phyloP scores from a whole-genome alignment of 2,329 filamentous ascomycete genomes.

The Fusarium foetens region DNA sequence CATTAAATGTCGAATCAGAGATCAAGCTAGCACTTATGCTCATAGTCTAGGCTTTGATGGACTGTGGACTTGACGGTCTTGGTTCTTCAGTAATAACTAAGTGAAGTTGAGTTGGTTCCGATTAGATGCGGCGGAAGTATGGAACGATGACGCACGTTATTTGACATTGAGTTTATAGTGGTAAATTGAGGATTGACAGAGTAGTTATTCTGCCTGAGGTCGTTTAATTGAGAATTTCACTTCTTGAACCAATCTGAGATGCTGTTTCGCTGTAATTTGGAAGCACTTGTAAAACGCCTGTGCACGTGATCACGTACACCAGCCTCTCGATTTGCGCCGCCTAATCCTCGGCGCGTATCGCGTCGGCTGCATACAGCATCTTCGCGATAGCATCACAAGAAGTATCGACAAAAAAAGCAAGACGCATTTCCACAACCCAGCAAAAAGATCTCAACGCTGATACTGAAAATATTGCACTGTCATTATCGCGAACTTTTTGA shows the following conservation, averaged over 20 bases:
- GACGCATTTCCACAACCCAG: background rate
- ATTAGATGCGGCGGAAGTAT: background rate
- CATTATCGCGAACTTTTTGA: background rate
- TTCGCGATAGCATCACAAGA: constrained; percentile 39
- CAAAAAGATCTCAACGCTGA: background rate
- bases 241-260: background rate
- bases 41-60: background rate
- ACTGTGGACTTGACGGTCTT: background rate
- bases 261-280: background rate
- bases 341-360: constrained; percentile 51
- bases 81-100: background rate
- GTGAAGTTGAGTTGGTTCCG: background rate
- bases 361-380: constrained; percentile 44
- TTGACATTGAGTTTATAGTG: background rate
- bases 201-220: background rate
- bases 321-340: constrained; percentile 47
- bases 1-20: too few species aligned
- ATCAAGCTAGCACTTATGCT: background rate
- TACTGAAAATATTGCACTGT: background rate
- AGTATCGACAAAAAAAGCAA: constrained; percentile 30
- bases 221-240: background rate
- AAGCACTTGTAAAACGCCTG: constrained; percentile 2
- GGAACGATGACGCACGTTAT: background rate
- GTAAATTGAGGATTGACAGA: background rate
- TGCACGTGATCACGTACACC: constrained; percentile 44